Evolutionary conservation across 2,329 filamentous ascomycete species (phyloP), one percentile per base, ranked within the genome.

Genomic region (Fusarium avenaceum): DNA sequence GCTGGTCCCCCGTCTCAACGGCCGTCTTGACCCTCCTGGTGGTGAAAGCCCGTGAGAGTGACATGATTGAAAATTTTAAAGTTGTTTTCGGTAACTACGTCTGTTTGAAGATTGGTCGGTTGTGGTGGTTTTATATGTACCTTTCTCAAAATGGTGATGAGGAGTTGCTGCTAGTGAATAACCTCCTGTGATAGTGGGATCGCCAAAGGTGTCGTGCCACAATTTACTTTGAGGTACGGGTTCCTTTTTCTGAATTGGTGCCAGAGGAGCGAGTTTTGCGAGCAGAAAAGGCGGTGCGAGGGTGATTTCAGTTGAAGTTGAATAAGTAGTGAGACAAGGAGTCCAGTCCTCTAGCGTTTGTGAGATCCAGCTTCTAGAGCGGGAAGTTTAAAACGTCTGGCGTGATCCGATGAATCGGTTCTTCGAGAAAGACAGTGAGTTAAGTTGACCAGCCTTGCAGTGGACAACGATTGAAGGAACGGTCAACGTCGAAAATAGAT

Each of bases 1-100:
- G 71, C 24, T 82, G 71, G 26, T 83, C 81, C 26, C 83, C 82
- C 43, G 83, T 73, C 64, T 84, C 80, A 64, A 83, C 39, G 63
- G 80, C 80, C 57, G 76, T 63, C 82, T 89, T 91, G 71, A 82
- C 83, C 79, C 89, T 88, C 79, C 88, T 87, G 71, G 89, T 92
- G 38, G 88, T 90, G 77, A 94, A 91, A 61, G 90, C 91, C 76
- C 92, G 87, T 52, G 89, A 86, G 72, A 94, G 81, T 71, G 84
- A 85, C 76, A 84, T 85, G 64, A 49, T 75, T 72, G 57, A 24
- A 40, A 52, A 60, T 65, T 69, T 67, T 50, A 32, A 32, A 24
- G 50, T 40, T 40, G 20, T 33, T 49, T 55, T 43, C 32, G 10
- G n/a, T 11, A 22, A 35, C 10, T 48, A 44, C 35, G 57, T 70